These are phyloP conservation scores for Solanum clarkiae DNA, from an alignment of 257 asterid species.

Conservation along the genomic window DNA sequence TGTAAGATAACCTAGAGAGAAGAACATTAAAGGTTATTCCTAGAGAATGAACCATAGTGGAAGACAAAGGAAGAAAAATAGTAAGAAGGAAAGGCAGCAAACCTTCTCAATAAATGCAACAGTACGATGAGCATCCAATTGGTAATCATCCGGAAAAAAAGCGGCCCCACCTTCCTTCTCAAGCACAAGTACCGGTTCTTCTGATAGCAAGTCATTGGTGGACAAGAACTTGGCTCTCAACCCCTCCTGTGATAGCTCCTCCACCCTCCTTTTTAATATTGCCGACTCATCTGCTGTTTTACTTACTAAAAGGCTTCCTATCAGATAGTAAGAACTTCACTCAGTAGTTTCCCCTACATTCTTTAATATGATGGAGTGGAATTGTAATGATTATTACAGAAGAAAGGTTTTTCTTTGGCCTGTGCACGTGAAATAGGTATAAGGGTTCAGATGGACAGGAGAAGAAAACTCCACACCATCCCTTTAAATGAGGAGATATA, in stretches of 20 bases:
- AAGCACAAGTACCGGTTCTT: constrained; percentile 72
- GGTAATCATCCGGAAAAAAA: constrained; percentile 75
- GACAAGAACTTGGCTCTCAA: constrained; percentile 52
- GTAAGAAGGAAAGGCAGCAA: background rate
- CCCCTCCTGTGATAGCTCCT: constrained; percentile 66
- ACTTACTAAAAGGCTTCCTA: constrained; percentile 89
- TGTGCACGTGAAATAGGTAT: background rate
- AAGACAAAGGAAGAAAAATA: background rate
- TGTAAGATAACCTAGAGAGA: background rate
- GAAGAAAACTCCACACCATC: background rate
- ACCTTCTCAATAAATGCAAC: constrained; percentile 78
- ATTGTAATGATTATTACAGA: background rate
- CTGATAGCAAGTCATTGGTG: constrained; percentile 38
- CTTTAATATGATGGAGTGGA: background rate
- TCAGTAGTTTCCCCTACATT: background rate
- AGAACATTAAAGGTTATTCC: background rate
- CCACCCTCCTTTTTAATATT: constrained; percentile 33
- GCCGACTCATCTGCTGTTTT: constrained; percentile 54
- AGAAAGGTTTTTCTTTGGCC: background rate
- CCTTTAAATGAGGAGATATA: background rate
- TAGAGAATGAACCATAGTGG: background rate
- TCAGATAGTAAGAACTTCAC: constrained; percentile 1
- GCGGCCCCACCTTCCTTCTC: constrained; percentile 71
- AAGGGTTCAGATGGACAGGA: background rate
- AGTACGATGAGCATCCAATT: constrained; percentile 62